Evolutionary conservation across 306 rosid species (phyloP), one percentile per base, ranked within the genome.

Genomic region (Prunus mira): DNA sequence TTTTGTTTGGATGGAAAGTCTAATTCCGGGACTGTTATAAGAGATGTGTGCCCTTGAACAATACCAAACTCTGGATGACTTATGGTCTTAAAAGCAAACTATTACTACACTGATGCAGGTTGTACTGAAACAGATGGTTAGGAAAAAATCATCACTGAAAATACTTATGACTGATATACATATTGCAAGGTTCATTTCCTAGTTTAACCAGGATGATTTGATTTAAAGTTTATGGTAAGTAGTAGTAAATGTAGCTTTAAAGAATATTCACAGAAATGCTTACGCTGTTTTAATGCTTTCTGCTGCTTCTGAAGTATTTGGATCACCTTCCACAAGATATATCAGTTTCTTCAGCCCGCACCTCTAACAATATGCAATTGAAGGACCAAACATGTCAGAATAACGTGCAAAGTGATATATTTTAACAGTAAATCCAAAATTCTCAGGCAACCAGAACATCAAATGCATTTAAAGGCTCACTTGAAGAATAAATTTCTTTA

Each of bases 241-340:
- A 47, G 50, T 24, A 19, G 20, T n/a, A 27, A 46, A 61, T 52
- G 38, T 51, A 47, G 20, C 47, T 58, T 5, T n/a, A 1, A 61
- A 18, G 15, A 77, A 56, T 10, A 54, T 43, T 45, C 0, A 41
- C 19, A 63, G 12, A 45, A 60, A 51, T 45, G 52, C 97, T 80
- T 90, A 92, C 97, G 98, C 98, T 68, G 98, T 94, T 89, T 94
- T 94, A 74, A 94, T 86, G 88, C 97, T 92, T 77, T 94, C 98
- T 10, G 97, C 89, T 55, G 93, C 97, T 87, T 94, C 97, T 43
- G 95, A 90, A 79, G 93, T 71, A 89, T 94, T 92, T 76, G 96
- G 95, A 75, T 94, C 98, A 71, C 98, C 98, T 86, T 95, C 97
- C 80, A 95, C 97, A 10, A 95, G 91, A 90, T 95, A 95, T 82